Evolutionary conservation across 495 filamentous ascomycete genomes (phyloP), one percentile per base, ranked within the genome.

Genomic region (Aspergillus biplanus): DNA sequence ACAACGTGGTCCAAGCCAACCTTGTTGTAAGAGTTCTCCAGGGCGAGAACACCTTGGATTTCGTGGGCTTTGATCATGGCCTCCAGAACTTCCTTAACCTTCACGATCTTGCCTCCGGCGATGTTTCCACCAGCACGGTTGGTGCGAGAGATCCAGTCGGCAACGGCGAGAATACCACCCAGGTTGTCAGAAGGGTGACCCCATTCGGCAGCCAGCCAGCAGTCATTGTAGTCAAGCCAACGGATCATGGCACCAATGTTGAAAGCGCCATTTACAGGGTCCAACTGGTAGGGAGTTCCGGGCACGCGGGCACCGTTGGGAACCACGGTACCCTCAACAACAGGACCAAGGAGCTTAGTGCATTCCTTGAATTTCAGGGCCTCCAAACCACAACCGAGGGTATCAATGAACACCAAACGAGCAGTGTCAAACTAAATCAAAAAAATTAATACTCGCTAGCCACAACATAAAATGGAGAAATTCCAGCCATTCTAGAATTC

Each of bases 191-290:
- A 96, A 50, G 94, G 95, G 72, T 99, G 95, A 50, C 95, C 95
- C 95, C 95, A 99, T 81, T 99, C 95, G 59, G 95, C 95, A 15
- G 95, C 95, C 60, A 99, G 82, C 96, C 95, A 99, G 85, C 95
- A 98, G 84, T 99, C 95, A 74, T 99, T 99, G 86, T 97, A 99
- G 78, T 99, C 95, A 58, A 99, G 86, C 95, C 95, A 99, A 67
- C 95, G 85, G 78, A 99, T 97, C 88, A 95, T 96, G 65, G 96
- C 88, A 62, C 95, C 95, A 62, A 99, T 98, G 84, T 99, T 98
- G 85, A 99, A 99, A 59, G 95, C 95, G 47, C 91, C 95, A 64
- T 93, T 90, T 66, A 99, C 89, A 31, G 95, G 95, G 76, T 99
- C 95, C 58, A 99, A 87, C 75, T 96, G 87, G 81, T 96, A 97